Evolutionary conservation across 345 rosid species (phyloP), one percentile per base, ranked within the genome.

Genomic region (Trapa incisa): DNA sequence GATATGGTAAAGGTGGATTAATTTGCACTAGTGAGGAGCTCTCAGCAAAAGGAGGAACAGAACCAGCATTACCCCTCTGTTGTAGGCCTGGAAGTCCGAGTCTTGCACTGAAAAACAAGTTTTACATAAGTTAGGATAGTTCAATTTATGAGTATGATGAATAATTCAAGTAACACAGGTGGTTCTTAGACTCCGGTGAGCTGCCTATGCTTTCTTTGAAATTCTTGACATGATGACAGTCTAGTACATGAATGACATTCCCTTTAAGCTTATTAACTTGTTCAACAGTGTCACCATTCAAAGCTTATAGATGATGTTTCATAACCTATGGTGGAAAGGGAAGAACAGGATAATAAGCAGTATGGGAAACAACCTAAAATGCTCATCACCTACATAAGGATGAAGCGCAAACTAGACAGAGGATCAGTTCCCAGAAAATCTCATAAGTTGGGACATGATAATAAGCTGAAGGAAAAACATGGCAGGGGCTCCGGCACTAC

Each of bases 51-150:
- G 81, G 81, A 79, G 66, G 66, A 64, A 71, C 70, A 58, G 85
- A 73, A 79, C 73, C 72, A 48, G 83, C 78, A 71, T 85, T 73
- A 67, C 77, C 75, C 75, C 76, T 88, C 67, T 86, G 92, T 70
- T 84, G 92, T 75, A 94, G 86, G 15, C 87, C 97, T 56, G 97
- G 94, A 65, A 93, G 80, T 38, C 90, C 85, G 73, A 93, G 87
- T 75, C 96, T 88, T 69, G 98, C 96, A 79, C 98, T 93, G 82
- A 79, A 69, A 75, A 73, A 72, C 54, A 73, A 61, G 70, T 61
- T 61, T 54, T 41, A 36, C 43, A 53, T 68, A 5, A 47, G 47
- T 50, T 50, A 50, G 29, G 29, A 22, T 22, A 22, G 29, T 22
- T 2, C 16, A 50, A 50, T 64, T 12, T 36, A 6, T 56, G 10